A percentile compares a stretch with the other conserved stretches of the same genome.
phyloP scores from a whole-genome alignment of 2,329 filamentous ascomycete species.

The Colletotrichum sp. region DNA sequence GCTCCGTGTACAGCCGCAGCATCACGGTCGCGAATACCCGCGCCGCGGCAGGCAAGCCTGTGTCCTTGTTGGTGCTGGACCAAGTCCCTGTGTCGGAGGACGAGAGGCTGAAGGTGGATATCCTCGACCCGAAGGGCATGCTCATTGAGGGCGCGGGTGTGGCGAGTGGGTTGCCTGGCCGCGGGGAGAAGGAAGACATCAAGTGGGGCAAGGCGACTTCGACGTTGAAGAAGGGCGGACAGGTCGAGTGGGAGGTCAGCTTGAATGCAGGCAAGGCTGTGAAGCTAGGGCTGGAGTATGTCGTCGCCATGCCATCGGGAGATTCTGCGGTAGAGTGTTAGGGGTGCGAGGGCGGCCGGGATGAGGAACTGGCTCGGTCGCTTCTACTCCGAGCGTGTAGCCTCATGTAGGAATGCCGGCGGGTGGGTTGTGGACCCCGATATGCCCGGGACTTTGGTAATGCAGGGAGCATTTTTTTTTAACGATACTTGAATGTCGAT shows the following conservation, averaged over 20 bases:
- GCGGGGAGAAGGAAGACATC: constrained; percentile 34
- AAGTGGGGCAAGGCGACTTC: constrained; percentile 62
- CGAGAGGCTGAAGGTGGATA: constrained; percentile 57
- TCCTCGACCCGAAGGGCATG: constrained; percentile 55
- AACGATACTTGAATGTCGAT: neutral
- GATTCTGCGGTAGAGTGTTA: constrained; percentile 42
- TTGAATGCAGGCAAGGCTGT: constrained; percentile 63
- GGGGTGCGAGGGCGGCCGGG: neutral
- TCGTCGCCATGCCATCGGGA: constrained; percentile 59
- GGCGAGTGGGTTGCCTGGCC: constrained; percentile 34
- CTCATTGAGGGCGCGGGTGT: constrained; percentile 41
- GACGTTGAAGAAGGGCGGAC: constrained; percentile 59
- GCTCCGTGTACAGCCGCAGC: constrained; percentile 52
- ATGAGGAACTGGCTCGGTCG: neutral
- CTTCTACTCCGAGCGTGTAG: neutral
- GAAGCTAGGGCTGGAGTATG: constrained; percentile 65
- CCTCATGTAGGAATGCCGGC: neutral
- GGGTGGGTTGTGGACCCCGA: neutral
- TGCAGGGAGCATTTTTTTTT: neutral
- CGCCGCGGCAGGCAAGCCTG: constrained; percentile 36
- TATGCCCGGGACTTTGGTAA: neutral
- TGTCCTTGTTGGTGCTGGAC: constrained; percentile 59
- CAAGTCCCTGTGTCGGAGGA: constrained; percentile 69
- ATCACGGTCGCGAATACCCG: constrained; percentile 58
- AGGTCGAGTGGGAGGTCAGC: constrained; percentile 63